phyloP scores from a whole-genome alignment of 495 filamentous ascomycete genomes.

The Xylaria longipes region DNA sequence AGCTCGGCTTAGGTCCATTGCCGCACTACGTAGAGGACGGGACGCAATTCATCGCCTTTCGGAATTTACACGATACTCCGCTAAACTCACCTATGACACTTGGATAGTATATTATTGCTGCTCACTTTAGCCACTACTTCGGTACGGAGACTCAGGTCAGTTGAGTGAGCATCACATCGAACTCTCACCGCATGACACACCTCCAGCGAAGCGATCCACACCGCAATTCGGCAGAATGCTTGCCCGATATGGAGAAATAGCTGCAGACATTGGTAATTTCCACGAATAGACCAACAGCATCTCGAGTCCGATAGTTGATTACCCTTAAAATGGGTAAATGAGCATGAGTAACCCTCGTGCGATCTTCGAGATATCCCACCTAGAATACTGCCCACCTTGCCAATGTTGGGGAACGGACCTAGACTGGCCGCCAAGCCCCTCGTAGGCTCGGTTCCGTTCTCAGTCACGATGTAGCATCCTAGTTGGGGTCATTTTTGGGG shows the following conservation, averaged over 20 bases:
- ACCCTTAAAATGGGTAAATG: not conserved
- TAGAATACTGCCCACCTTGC: slow-evolving; percentile 3
- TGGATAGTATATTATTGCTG: not conserved
- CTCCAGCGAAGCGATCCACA: not conserved
- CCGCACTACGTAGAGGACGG: not conserved
- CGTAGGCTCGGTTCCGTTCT: not conserved
- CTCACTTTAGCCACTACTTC: not conserved
- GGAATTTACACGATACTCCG: too few species aligned
- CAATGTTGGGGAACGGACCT: slow-evolving; percentile 7
- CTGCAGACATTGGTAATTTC: not conserved
- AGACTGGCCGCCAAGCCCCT: slow-evolving; percentile 9
- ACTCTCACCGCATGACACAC: not conserved
- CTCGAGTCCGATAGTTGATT: not conserved
- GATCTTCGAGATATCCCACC: slow-evolving; percentile 5
- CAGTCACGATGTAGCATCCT: not conserved
- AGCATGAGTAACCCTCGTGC: not conserved
- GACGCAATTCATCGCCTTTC: not conserved
- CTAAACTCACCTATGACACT: not conserved
- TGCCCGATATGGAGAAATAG: slow-evolving; percentile 9
- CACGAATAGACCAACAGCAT: slow-evolving; percentile 7
- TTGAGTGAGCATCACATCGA: not conserved
- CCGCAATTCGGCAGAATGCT: slow-evolving; percentile 5
- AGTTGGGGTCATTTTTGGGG: not conserved
- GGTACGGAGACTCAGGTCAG: not conserved
- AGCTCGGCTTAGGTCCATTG: not conserved